These are phyloP conservation scores for Penicillium diatomitis DNA, from an alignment of 495 filamentous ascomycete genomes.

Conservation along the genomic window DNA sequence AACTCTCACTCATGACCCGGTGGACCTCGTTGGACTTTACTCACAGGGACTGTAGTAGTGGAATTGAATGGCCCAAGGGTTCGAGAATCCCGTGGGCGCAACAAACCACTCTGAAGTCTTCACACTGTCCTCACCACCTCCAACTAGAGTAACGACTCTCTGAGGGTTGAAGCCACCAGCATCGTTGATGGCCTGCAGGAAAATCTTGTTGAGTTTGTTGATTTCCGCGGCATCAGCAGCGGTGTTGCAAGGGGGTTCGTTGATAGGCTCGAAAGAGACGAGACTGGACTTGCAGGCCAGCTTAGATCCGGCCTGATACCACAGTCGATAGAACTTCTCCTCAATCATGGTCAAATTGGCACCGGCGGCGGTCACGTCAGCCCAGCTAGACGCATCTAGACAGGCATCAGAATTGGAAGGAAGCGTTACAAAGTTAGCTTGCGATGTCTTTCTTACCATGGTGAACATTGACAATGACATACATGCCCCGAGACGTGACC, in stretches of 20 bases:
- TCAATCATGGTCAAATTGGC: slow-evolving; percentile 45
- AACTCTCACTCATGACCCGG: too few relatives aligned
- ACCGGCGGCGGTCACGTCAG: slow-evolving; percentile 38
- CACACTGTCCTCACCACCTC: slow-evolving; percentile 39
- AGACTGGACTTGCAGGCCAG: slow-evolving; percentile 45
- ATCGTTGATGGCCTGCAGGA: slow-evolving; percentile 44
- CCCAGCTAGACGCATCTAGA: slow-evolving; percentile 49
- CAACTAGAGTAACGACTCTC: slow-evolving; percentile 49
- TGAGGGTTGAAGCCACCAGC: slow-evolving; percentile 48
- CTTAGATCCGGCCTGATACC: slow-evolving; percentile 50
- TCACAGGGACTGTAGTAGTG: slow-evolving; percentile 54
- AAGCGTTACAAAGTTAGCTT: not conserved
- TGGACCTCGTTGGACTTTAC: slow-evolving; percentile 1
- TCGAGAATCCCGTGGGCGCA: slow-evolving; percentile 37
- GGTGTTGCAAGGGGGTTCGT: slow-evolving; percentile 47
- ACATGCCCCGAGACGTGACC: slow-evolving; percentile 42
- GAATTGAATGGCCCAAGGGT: slow-evolving; percentile 54
- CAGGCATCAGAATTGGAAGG: not conserved
- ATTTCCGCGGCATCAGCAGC: slow-evolving; percentile 40
- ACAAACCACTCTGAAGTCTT: slow-evolving; percentile 49
- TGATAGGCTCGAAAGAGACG: slow-evolving; percentile 54
- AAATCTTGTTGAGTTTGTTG: slow-evolving; percentile 50
- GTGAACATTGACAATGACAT: slow-evolving; percentile 50
- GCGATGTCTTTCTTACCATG: slow-evolving; percentile 27
- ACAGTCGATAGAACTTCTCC: slow-evolving; percentile 47